Evolutionary conservation across 352 stramenopile genomes (phyloP), one percentile per base, ranked within the genome.

Genomic region (Phytophthora rubi): DNA sequence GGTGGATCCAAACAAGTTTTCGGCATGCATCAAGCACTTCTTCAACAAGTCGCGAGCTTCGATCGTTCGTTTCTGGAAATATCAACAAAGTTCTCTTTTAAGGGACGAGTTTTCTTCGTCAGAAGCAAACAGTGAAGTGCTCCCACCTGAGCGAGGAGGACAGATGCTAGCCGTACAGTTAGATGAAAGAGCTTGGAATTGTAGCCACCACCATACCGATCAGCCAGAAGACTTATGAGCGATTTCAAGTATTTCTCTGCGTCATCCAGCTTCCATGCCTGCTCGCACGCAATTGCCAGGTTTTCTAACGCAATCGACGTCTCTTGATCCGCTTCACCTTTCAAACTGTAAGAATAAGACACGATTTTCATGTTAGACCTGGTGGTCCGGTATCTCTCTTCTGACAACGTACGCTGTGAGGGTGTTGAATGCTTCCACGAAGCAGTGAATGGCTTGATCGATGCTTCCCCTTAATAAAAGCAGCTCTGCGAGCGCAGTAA

Each of bases 161-260:
- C 65, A 7, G 59, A 69, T 0, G 78, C 81, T 8, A 90, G 60
- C 6, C 71, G 64, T 18, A 78, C 56, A 1, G 32, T 76, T 0
- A 92, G 58, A 33, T 78, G 53, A 3, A 91, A 69, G 7, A 89
- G 61, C 42, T 77, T 79, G 5, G 78, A 73, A 52, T 92, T 91
- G 70, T 75, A 80, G 7, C 75, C 84, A 30, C 75, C 83, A 13
- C 74, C 69, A 39, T 89, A 92, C 6, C 79, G 44, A 16, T 64
- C 60, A 0, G 52, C 37, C 4, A 89, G 61, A 15, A 68, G 51
- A 6, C 23, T n/a, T 0, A 81, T 6, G 0, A 78, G 51, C 0
- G 21, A 39, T 2, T 42, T 59, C 15, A 94, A 59, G 16, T 77
- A 49, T 28, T 13, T 52, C 49, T 89, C 70, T 0, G 79, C 70